Base-by-base conservation (phyloP, 345 rosid genomes). In the Eucalyptus globulus region DNA sequence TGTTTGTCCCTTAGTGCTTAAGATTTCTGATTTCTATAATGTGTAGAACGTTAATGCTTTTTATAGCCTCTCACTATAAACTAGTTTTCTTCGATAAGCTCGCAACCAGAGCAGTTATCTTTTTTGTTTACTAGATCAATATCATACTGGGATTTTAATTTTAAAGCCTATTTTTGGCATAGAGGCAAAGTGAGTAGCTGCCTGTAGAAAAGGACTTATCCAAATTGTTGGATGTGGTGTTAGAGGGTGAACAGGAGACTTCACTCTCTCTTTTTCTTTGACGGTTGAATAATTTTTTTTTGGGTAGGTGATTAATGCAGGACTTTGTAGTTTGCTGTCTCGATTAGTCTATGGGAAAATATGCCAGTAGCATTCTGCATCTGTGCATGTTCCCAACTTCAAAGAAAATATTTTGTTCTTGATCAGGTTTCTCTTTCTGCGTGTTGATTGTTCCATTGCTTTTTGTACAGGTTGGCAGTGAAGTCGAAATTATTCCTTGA, bases 401-500 rank as follows among this genome's bases (percentile, higher is more conserved):
- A 49, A 47, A 86, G 34, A 50, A 29, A 19, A 47, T 17, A 19
- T 17, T 50, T 51, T 31, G 87, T 86, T 51, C 87, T 86, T 51
- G 56, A 37, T 49, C 26, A 51, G 2, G 16, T 24, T 34, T 50
- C 43, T 31, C 44, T 31, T 86, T 50, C 26, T 49, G 5, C 13
- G 21, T 69, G 17, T 83, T 87, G 86, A 87, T 86, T 86, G 86
- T 86, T 88, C n/a, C 34, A 45, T 87, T 47, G 37, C 13, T 89
- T 89, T 89, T 58, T 88, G 91, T 90, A 49, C 96, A 95, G 98
- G 93, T 89, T 97, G 89, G 92, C 92, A 54, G 87, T 67, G 86
- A 95, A 92, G 93, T 95, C 95, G 80, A 90, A 93, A 26, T 29
- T 93, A 88, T 91, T 95, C 88, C 90, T 88, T 54, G 91, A 95